These are phyloP conservation scores for Gossypium ekmanianum DNA, from an alignment of 345 rosid species.

Conservation along the genomic window DNA sequence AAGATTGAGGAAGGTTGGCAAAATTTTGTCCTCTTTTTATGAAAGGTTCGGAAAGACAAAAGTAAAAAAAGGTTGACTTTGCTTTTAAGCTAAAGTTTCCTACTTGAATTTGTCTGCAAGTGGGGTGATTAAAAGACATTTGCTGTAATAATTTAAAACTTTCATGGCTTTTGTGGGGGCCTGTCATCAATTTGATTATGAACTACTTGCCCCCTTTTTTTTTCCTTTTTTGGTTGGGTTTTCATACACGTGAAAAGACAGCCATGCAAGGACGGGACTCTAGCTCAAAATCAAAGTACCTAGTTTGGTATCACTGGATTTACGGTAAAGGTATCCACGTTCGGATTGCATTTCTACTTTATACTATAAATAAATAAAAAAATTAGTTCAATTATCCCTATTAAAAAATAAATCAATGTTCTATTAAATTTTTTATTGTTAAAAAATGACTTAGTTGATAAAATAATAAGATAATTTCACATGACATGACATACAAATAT, in stretches of 20 bases:
- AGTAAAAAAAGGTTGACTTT: slow-evolving; percentile 25
- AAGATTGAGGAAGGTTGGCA: slow-evolving; percentile 9
- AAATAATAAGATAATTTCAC: too few species aligned
- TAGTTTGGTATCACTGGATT: too few species aligned
- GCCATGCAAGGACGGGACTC: background rate
- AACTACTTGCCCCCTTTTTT: background rate
- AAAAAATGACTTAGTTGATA: rapidly evolving
- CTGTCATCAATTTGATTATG: background rate
- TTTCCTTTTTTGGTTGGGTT: background rate
- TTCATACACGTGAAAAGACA: background rate
- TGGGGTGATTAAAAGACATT: background rate
- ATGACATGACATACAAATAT: rapidly evolving
- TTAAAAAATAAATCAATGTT: too few species aligned
- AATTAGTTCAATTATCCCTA: too few species aligned
- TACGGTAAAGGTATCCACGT: too few species aligned
- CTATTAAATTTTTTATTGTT: too few species aligned
- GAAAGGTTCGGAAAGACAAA: slow-evolving; percentile 14
- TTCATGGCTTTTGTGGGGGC: background rate
- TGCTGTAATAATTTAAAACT: background rate
- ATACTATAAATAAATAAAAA: too few species aligned
- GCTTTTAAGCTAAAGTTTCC: background rate
- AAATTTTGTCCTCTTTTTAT: background rate
- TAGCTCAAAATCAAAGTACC: too few species aligned
- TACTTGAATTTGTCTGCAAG: background rate
- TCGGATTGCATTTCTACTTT: too few species aligned